Percentiles rank a stretch among this genome's conserved stretches.
Conservation (phyloP, 2,329 filamentous ascomycete genomes). For the Esteya vermicola region DNA sequence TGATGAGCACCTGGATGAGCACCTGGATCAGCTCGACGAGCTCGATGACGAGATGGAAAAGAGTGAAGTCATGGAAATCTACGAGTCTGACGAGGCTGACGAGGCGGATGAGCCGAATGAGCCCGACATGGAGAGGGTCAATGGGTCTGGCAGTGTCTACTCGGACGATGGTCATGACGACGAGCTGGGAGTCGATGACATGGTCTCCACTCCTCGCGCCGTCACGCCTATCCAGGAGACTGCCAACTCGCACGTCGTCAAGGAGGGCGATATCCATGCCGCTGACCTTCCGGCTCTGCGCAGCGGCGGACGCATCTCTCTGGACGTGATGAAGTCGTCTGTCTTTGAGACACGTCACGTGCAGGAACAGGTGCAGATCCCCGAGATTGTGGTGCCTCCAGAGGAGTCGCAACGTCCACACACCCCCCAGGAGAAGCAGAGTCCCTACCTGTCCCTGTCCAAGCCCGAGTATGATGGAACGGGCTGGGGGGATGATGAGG, state of each 20-base stretch:
- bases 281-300: conserved; percentile 5
- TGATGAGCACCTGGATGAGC: conserved; percentile 20
- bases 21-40: conserved; percentile 38
- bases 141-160: neutral
- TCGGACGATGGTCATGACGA: conserved; percentile 26
- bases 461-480: conserved; percentile 52
- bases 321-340: conserved; percentile 4
- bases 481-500: conserved; percentile 43
- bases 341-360: conserved; percentile 24
- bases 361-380: conserved; percentile 10
- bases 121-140: neutral
- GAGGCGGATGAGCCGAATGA: conserved; percentile 10
- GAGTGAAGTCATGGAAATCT: conserved; percentile 16
- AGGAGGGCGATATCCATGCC: conserved; percentile 7
- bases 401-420: conserved; percentile 25
- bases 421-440: conserved; percentile 36
- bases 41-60: conserved; percentile 48
- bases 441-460: conserved; percentile 29
- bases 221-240: conserved; percentile 21
- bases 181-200: conserved; percentile 26
- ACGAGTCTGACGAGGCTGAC: conserved; percentile 15
- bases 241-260: conserved; percentile 6
- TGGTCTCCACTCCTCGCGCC: conserved; percentile 33
- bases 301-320: conserved; percentile 10
- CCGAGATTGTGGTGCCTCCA: conserved; percentile 22